Base-by-base conservation (phyloP, 164 flowering plant species). In the Hamamelis virginiana region DNA sequence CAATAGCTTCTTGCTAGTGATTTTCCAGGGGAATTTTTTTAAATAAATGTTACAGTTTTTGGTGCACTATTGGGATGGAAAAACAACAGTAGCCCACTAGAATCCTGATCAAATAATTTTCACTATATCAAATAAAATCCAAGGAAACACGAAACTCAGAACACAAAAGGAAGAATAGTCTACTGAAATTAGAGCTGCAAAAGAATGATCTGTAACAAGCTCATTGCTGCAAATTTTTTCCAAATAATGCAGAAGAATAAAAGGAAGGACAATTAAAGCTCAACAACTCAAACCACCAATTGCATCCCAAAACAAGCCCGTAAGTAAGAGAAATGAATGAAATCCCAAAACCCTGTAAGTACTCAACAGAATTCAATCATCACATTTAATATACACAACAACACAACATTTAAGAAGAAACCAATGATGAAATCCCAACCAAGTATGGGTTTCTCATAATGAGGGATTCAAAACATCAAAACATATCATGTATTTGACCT, bases 401-500 rank as follows among this genome's bases (percentile, higher is more conserved):
- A 50, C 11, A 27, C 8, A 45, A 51, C 52, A 71, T 50, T 57
- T 18, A 62, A 19, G 52, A 26, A 19, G 58, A 25, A 38, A 47
- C 18, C 25, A 28, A 68, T 60, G 15, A 43, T 33, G n/a, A 33
- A 33, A 33, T 33, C 41, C 41, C 41, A 33, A 33, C 6, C 41
- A 33, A 46, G 11, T 46, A 46, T 12, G 13, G 59, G 26, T 21
- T 25, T 51, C 60, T 33, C 0, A 21, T 55, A 74, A 68, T 26
- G 48, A 58, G 38, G 56, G 28, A 28, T 52, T 23, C 19, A 56
- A 66, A 63, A 69, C 43, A 61, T n/a, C 43, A 69, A 52, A 59
- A 76, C 8, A 61, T 64, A 70, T 28, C 48, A 46, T 27, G 44
- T 59, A 73, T 66, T 80, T 72, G 68, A 68, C 45, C 66, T 22